These are phyloP conservation scores for Simplicillium aogashimaense DNA, from an alignment of 2,329 filamentous ascomycete genomes.

Conservation along the genomic window DNA sequence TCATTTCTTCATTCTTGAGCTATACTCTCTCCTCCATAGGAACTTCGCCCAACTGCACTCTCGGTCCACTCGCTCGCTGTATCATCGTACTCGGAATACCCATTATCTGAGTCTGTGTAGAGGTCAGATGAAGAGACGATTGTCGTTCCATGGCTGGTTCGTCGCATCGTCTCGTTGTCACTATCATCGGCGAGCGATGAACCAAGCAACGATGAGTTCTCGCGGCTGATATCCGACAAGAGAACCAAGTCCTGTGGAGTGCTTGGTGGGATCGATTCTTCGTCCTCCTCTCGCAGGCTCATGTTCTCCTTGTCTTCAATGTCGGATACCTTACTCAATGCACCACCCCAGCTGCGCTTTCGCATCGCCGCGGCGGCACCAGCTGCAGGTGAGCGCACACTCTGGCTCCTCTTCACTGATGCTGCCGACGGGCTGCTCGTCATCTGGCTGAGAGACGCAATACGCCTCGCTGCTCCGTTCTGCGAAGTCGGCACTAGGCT, in stretches of 20 bases:
- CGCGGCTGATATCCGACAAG: constrained; percentile 10
- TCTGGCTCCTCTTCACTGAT: constrained; percentile 67
- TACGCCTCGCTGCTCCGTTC: constrained; percentile 59
- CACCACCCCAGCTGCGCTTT: constrained; percentile 61
- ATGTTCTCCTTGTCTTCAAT: constrained; percentile 56
- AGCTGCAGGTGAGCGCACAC: constrained; percentile 52
- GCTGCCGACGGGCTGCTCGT: constrained; percentile 59
- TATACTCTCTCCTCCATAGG: constrained; percentile 8
- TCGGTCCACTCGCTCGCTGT: constrained; percentile 39
- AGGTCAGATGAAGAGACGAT: constrained; percentile 31
- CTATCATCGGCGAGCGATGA: constrained; percentile 10
- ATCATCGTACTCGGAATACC: constrained; percentile 29
- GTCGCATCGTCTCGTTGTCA: constrained; percentile 30
- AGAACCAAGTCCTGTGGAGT: constrained; percentile 1
- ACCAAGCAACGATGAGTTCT: constrained; percentile 15
- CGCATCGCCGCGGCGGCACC: constrained; percentile 33
- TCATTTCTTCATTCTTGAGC: too few relatives aligned
- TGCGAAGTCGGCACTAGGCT: constrained; percentile 34
- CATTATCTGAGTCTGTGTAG: constrained; percentile 25
- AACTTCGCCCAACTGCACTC: constrained; percentile 23
- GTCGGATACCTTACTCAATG: constrained; percentile 35
- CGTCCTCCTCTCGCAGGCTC: constrained; percentile 47
- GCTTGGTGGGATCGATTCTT: constrained; percentile 15
- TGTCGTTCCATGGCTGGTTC: constrained; percentile 37
- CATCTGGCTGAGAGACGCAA: constrained; percentile 86